These are phyloP conservation scores for Tremellales sp. DNA, from an alignment of 1,284 basidiomycete species.

Conservation along the genomic window DNA sequence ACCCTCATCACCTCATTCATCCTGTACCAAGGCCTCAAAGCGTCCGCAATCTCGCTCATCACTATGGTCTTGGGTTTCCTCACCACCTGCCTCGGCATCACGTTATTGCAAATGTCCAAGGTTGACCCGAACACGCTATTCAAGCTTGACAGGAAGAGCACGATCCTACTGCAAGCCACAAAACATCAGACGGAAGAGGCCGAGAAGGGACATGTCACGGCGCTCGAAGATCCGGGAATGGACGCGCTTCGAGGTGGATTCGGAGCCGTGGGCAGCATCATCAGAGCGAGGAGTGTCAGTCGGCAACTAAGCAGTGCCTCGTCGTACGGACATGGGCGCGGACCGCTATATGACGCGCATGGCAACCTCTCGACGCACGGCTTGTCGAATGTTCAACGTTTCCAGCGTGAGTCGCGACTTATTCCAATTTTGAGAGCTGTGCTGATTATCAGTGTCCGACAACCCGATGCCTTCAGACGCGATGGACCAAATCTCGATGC, in stretches of 20 bases:
- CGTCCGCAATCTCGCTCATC: constrained; percentile 68
- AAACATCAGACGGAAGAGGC: constrained; percentile 59
- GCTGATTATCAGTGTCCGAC: constrained; percentile 36
- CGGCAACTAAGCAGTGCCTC: constrained; percentile 31
- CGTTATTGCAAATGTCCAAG: constrained; percentile 93
- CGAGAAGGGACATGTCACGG: constrained; percentile 47
- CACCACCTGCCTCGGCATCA: constrained; percentile 65
- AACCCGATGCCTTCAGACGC: constrained; percentile 43
- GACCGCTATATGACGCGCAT: constrained; percentile 10
- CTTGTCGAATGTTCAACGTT: constrained; percentile 32
- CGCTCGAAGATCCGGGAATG: constrained; percentile 62
- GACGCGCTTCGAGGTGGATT: constrained; percentile 85
- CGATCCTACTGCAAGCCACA: constrained; percentile 75
- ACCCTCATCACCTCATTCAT: constrained; percentile 83
- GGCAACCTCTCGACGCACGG: constrained; percentile 34
- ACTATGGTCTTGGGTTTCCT: constrained; percentile 87
- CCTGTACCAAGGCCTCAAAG: constrained; percentile 84
- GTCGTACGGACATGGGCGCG: constrained; percentile 6
- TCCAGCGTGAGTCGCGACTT: constrained; percentile 29
- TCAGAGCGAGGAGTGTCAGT: constrained; percentile 61
- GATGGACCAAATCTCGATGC: constrained; percentile 35
- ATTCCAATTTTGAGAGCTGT: not conserved
- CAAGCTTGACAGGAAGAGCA: constrained; percentile 75
- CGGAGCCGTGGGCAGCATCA: constrained; percentile 81
- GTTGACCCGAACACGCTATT: constrained; percentile 53